Evolutionary conservation across 2,329 filamentous ascomycete genomes (phyloP).

Genomic region (Phoma sp.): DNA sequence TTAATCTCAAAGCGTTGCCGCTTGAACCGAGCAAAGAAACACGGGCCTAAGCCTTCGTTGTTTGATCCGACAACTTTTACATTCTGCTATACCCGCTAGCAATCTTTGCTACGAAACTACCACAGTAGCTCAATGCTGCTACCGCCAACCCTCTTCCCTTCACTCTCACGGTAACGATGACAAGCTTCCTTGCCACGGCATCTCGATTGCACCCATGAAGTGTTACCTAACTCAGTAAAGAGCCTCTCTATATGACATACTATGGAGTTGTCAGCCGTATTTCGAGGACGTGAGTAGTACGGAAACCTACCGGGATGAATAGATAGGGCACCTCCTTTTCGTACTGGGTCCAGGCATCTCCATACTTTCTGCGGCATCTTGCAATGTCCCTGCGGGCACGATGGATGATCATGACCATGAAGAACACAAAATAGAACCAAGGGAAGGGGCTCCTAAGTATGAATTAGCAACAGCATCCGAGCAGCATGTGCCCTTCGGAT

Average conservation of each 20-base stretch:
- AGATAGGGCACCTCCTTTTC: slow-evolving; percentile 79
- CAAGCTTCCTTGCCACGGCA: neutral
- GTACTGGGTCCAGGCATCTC: slow-evolving; percentile 81
- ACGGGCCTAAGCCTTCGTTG: neutral
- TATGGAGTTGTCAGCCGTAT: neutral
- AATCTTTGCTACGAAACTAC: neutral
- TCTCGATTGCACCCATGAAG: neutral
- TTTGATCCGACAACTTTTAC: neutral
- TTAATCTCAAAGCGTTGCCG: slow-evolving; percentile 4
- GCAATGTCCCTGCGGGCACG: slow-evolving; percentile 77
- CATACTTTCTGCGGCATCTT: slow-evolving; percentile 78
- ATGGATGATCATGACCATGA: slow-evolving; percentile 78
- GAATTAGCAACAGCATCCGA: neutral
- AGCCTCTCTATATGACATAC: slow-evolving; percentile 4
- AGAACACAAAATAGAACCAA: slow-evolving; percentile 88
- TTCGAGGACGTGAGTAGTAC: neutral
- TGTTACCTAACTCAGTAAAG: neutral
- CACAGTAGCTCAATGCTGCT: neutral
- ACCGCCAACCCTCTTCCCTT: too few relatives aligned
- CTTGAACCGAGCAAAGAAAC: slow-evolving; percentile 12
- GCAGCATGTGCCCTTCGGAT: neutral
- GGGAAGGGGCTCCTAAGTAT: slow-evolving; percentile 66
- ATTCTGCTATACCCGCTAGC: neutral
- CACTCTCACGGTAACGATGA: too few relatives aligned
- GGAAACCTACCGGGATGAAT: slow-evolving; percentile 70